phyloP scores from a whole-genome alignment of 1,284 basidiomycete genomes.

The Rhodotorula glutinis region DNA sequence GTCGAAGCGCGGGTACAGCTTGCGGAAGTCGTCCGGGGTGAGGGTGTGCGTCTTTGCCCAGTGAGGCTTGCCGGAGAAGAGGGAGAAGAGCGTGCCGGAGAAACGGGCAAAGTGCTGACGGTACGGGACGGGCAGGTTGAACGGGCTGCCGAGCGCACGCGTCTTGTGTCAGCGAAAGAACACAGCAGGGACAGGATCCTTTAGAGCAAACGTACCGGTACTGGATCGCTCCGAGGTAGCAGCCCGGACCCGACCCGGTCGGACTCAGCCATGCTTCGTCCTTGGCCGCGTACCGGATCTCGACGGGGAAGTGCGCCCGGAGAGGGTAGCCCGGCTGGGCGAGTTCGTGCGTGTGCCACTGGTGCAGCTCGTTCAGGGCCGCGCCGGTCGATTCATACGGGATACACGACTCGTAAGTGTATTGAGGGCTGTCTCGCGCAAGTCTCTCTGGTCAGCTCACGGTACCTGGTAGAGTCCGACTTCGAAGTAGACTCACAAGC shows the following conservation, averaged over 20 bases:
- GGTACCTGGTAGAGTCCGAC: no score
- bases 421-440: slow-evolving; percentile 39
- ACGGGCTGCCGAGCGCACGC: slow-evolving; percentile 62
- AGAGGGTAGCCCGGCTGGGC: slow-evolving; percentile 61
- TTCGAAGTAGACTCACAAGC: no score
- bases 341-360: slow-evolving; percentile 71
- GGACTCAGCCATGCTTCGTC: slow-evolving; percentile 96
- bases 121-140: slow-evolving; percentile 83
- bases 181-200: neutral
- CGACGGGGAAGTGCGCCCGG: slow-evolving; percentile 86
- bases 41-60: slow-evolving; percentile 94
- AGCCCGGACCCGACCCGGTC: slow-evolving; percentile 71
- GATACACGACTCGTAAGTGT: slow-evolving; percentile 50
- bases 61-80: slow-evolving; percentile 78
- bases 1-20: slow-evolving; percentile 76
- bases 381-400: slow-evolving; percentile 50
- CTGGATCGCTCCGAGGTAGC: slow-evolving; percentile 94
- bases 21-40: slow-evolving; percentile 62
- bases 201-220: slow-evolving; percentile 66
- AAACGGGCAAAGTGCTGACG: slow-evolving; percentile 74
- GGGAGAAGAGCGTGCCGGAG: slow-evolving; percentile 67
- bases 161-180: neutral
- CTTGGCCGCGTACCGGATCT: slow-evolving; percentile 80
- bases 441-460: no score
- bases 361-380: slow-evolving; percentile 69